Evolutionary conservation across 495 filamentous ascomycete species (phyloP), one percentile per base, ranked within the genome.

Genomic region (Trichocladium antarcticum): DNA sequence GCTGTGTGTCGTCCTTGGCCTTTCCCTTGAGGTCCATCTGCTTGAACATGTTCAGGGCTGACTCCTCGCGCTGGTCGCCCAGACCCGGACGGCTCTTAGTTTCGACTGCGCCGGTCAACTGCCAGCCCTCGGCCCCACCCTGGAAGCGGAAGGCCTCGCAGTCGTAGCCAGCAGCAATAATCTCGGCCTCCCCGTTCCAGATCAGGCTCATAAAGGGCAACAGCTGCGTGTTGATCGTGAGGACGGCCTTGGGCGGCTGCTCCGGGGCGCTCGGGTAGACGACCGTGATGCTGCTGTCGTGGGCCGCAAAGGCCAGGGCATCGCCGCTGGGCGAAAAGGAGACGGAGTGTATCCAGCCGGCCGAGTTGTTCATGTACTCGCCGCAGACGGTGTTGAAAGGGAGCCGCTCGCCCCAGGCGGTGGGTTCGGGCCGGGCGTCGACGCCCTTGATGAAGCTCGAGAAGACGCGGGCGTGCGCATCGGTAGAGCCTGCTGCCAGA

Each of bases 11-110:
- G 54, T 87, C 87, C 56, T 81, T 82, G 19, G 74, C 66, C 68
- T 95, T 93, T 32, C 92, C 92, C 73, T 89, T 95, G 51, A 97
- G 72, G 64, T 98, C 92, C 93, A 98, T 95, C 69, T 95, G 89
- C 62, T 79, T 79, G 75, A 98, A 98, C 93, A 96, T 96, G 63
- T 97, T 95, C 61, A 96, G 72, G n/a, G 92, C 92, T 56, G 82
- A 87, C 50, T 80, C 75, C 60, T 78, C 75, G 37, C 74, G 62
- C 32, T 64, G 60, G 32, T 68, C 59, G 39, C 70, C 66, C 42
- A 64, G 48, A 39, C 70, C 68, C 16, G 72, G 64, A 78, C 85
- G 66, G 78, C 88, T 59, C 81, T 84, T 72, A 72, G 79, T 79
- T 65, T 97, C 92, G 39, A 97, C 65, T 4, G 86, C 87, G 21